Percentiles rank a stretch among this genome's conserved stretches.
phyloP scores from a whole-genome alignment of 306 rosid genomes.

The Quercus gilva region DNA sequence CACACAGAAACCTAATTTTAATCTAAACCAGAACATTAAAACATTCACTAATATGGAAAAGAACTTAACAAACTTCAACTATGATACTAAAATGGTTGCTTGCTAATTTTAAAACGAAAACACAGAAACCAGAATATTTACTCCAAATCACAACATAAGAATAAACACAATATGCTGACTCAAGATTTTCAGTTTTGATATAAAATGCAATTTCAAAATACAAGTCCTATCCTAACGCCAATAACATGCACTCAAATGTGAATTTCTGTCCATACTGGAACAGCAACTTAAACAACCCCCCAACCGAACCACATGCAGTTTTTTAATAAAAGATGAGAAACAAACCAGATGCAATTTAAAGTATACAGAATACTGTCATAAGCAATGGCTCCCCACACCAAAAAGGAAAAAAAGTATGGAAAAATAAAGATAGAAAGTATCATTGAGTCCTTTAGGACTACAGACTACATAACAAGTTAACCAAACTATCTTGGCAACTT shows the following conservation, averaged over 20 bases:
- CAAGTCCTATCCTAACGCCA: too few species aligned
- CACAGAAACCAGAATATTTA: neutral
- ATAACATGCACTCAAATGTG: neutral
- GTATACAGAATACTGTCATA: neutral
- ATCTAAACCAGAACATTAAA: too few species aligned
- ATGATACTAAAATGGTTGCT: too few species aligned
- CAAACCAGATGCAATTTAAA: constrained; percentile 16
- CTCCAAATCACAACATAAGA: neutral
- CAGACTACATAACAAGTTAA: too few species aligned
- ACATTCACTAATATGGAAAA: too few species aligned
- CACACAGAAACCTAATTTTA: neutral
- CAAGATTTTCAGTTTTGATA: too few species aligned
- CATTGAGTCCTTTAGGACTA: too few species aligned
- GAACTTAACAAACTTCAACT: too few species aligned
- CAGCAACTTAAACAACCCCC: neutral
- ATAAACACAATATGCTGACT: neutral
- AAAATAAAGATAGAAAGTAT: neutral
- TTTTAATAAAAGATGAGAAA: too few species aligned
- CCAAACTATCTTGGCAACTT: too few species aligned
- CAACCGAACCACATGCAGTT: too few species aligned
- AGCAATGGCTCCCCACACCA: neutral
- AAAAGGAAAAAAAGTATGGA: neutral
- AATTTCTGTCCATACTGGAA: neutral
- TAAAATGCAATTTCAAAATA: too few species aligned
- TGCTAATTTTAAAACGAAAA: neutral